phyloP scores from a whole-genome alignment of 257 asterid genomes.

The Misopates orontium region DNA sequence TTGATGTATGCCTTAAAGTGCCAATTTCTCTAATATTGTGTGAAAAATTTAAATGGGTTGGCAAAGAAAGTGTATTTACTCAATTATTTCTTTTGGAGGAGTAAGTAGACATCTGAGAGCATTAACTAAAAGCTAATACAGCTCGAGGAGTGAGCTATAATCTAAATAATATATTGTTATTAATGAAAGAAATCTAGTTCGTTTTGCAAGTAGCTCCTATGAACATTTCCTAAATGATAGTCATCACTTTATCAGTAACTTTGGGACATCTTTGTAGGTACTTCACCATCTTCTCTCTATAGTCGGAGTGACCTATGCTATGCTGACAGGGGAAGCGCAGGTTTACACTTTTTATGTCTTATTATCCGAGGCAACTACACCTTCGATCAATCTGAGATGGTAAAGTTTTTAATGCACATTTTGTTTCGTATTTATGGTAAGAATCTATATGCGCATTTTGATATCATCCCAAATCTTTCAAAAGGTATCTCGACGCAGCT shows the following conservation, averaged over 20 bases:
- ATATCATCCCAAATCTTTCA: background rate
- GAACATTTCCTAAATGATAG: conserved; percentile 1
- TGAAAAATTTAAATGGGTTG: too few relatives aligned
- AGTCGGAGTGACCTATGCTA: conserved; percentile 51
- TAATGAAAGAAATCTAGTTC: too few relatives aligned
- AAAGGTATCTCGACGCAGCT: conserved; percentile 80
- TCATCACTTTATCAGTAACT: conserved; percentile 3
- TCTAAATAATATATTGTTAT: too few relatives aligned
- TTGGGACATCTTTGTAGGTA: conserved; percentile 44
- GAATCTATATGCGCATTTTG: conserved; percentile 10
- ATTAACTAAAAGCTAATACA: too few relatives aligned
- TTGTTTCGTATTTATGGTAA: background rate
- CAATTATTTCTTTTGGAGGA: too few relatives aligned
- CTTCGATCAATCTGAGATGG: conserved; percentile 87
- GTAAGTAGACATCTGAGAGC: too few relatives aligned
- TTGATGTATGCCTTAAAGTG: background rate
- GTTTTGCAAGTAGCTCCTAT: background rate
- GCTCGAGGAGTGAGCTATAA: too few relatives aligned
- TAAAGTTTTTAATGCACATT: conserved; percentile 16
- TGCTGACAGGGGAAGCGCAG: conserved; percentile 88
- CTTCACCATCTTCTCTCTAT: conserved; percentile 80
- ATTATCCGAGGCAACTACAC: conserved; percentile 88
- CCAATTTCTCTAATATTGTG: too few relatives aligned
- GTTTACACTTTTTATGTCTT: conserved; percentile 64
- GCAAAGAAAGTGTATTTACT: too few relatives aligned